Percentiles rank a stretch among this genome's conserved stretches.
These are phyloP conservation scores for Trichoderma sp. DNA, from an alignment of 2,329 filamentous ascomycete species.

Conservation along the genomic window DNA sequence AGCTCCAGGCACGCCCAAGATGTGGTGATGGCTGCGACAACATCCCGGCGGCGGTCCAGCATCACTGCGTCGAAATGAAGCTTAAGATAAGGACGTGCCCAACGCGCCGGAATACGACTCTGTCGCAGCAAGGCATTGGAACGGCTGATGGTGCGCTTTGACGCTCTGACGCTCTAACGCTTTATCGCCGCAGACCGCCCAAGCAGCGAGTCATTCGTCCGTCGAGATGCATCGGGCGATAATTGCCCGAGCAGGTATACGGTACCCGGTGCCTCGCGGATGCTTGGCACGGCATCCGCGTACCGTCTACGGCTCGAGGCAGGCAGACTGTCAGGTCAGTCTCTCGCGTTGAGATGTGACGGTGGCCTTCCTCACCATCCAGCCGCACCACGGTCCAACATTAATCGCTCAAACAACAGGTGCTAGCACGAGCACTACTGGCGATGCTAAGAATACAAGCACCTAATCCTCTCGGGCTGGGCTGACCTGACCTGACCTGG, in stretches of 20 bases:
- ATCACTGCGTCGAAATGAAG: conserved; percentile 7
- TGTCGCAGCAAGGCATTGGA: background rate
- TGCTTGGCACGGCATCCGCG: background rate
- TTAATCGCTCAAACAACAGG: background rate
- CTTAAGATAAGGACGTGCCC: background rate
- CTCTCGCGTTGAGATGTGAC: conserved; percentile 5
- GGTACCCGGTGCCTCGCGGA: background rate
- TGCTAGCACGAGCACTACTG: background rate
- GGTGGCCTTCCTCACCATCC: conserved; percentile 11
- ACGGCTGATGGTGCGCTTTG: background rate
- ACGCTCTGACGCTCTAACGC: background rate
- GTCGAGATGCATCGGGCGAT: background rate
- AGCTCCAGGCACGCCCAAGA: background rate
- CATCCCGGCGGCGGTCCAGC: background rate
- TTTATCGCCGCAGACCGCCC: conserved; percentile 2
- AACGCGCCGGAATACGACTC: background rate
- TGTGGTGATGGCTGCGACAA: background rate
- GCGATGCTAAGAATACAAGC: background rate
- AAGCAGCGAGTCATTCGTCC: conserved; percentile 12
- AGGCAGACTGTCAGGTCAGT: background rate
- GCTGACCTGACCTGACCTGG: background rate
- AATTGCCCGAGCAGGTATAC: background rate
- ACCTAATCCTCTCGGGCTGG: background rate
- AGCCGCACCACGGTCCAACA: conserved; percentile 1
- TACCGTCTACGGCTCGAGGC: background rate